Base-by-base conservation (phyloP, 495 filamentous ascomycete genomes). In the Aspergillus incahuasiensis region DNA sequence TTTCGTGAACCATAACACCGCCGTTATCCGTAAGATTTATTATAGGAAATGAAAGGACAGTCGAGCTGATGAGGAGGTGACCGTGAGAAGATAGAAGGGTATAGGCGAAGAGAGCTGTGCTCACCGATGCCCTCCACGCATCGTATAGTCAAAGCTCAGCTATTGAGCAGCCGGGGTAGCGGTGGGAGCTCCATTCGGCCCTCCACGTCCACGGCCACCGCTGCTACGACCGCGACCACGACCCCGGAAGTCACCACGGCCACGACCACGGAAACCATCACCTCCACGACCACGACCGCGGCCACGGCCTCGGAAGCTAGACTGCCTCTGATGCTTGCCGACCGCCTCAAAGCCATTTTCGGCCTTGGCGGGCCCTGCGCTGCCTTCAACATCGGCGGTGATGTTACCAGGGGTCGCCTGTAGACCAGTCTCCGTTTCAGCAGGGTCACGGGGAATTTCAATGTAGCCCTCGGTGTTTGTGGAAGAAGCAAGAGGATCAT, bases 321-420 rank as follows among this genome's bases (percentile, higher is more conserved):
- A 57, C 39, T 75, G 70, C 53, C 68, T 71, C 53, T 73, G 74
- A 41, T 75, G 65, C 3, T 76, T 84, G 48, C 82, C 80, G 9
- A 91, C 86, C 58, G 82, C 79, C 50, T 86, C 84, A 70, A 92
- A 91, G 41, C 84, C 88, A 56, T 91, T 88, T 51, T 67, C 65
- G 52, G 60, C 89, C 88, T 65, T 82, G 83, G 53, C 79, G 77
- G 47, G 3, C 11, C 49, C 56, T 3, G 64, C 43, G 15, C 55
- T 67, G 19, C 54, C 46, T 15, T 60, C 59, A 44, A 59, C 40
- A 13, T 58, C 65, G 16, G 42, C 61, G 38, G 68, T 64, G 28
- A 56, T 55, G 20, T 80, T 74, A 19, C 80, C 83, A 21, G 84
- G 78, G 7, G 80, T 84, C 9, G 82, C 81, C n/a, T 78, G 65